Percentiles rank a stretch among this genome's conserved stretches.
Evolutionary conservation across 2,329 filamentous ascomycete species (phyloP).

Genomic region (Botrytis byssoidea): DNA sequence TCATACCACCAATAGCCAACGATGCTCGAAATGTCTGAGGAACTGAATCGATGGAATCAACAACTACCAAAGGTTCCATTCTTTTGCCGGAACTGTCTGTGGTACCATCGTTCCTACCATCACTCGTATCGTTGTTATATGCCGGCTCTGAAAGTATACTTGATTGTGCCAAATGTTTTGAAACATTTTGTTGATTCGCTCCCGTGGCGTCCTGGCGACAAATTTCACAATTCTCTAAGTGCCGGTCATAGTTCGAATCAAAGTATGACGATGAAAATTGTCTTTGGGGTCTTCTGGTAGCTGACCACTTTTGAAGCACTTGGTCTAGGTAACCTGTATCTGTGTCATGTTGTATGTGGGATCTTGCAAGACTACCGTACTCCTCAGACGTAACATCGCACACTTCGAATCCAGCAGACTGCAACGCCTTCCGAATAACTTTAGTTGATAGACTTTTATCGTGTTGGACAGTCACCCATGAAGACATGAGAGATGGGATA

Average conservation of each 20-base stretch:
- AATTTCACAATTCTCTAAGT: conserved; percentile 51
- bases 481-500: conserved; percentile 69
- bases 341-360: conserved; percentile 25
- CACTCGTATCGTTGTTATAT: neutral
- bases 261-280: conserved; percentile 26
- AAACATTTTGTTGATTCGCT: conserved; percentile 29
- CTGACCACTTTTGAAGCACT: conserved; percentile 30
- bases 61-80: conserved; percentile 36
- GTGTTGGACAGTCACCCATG: conserved; percentile 63
- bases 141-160: conserved; percentile 3
- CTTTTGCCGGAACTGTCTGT: conserved; percentile 5
- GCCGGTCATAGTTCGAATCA: conserved; percentile 26
- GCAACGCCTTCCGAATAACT: conserved; percentile 48
- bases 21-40: conserved; percentile 49
- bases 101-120: conserved; percentile 5
- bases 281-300: conserved; percentile 26
- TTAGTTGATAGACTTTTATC: conserved; percentile 44
- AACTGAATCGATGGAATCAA: conserved; percentile 38
- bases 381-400: conserved; percentile 38
- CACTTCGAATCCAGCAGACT: conserved; percentile 59
- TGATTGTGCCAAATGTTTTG: conserved; percentile 7
- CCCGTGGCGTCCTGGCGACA: conserved; percentile 44
- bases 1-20: conserved; percentile 56
- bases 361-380: neutral
- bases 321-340: conserved; percentile 35